These are phyloP conservation scores for Asterella californica DNA, from an alignment of 225 moss, liverwort and hornwort genomes.

Conservation along the genomic window DNA sequence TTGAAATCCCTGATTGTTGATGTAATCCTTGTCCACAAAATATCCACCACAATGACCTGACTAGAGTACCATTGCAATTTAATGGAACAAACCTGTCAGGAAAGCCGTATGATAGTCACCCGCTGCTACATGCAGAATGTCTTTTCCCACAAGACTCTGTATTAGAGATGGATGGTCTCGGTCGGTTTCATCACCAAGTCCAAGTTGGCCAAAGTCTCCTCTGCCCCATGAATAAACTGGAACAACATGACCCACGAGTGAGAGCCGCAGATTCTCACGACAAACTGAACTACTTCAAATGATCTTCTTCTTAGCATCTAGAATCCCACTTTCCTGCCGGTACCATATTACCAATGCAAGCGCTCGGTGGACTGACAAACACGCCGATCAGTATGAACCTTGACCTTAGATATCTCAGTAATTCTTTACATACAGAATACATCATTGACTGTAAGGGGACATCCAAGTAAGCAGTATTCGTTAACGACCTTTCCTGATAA, in stretches of 20 bases:
- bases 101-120: conserved; percentile 72
- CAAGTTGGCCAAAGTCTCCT: conserved; percentile 76
- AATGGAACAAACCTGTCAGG: conserved; percentile 46
- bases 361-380: background rate
- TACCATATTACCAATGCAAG: background rate
- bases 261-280: no score
- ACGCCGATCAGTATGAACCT: background rate
- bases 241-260: conserved; percentile 9
- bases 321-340: background rate
- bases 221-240: conserved; percentile 74
- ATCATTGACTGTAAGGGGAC: background rate
- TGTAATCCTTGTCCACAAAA: background rate
- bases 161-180: conserved; percentile 45
- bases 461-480: background rate
- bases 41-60: background rate
- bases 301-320: background rate
- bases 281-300: background rate
- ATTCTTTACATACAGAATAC: background rate
- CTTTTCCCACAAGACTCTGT: conserved; percentile 44
- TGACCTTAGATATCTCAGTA: background rate
- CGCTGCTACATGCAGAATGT: conserved; percentile 67
- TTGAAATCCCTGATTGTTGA: background rate
- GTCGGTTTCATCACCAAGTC: conserved; percentile 62
- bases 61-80: background rate
- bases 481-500: background rate